phyloP scores from a whole-genome alignment of 225 moss, liverwort and hornwort species.

The Asterella californica region DNA sequence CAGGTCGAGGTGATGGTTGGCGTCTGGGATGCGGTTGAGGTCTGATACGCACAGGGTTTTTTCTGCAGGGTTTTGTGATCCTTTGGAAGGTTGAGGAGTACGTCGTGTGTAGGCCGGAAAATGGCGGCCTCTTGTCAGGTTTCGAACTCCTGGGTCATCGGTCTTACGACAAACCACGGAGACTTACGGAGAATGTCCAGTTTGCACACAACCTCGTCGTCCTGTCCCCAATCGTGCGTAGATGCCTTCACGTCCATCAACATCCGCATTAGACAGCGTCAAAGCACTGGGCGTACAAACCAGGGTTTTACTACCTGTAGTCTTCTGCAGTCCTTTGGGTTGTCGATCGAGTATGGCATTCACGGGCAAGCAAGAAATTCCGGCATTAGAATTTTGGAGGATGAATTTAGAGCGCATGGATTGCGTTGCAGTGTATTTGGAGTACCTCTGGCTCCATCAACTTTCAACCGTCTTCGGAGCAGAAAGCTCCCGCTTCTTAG shows the following conservation, averaged over 20 bases:
- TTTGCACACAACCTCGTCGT: slow-evolving; percentile 25
- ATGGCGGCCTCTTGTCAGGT: slow-evolving; percentile 42
- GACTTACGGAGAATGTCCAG: slow-evolving; percentile 31
- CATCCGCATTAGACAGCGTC: slow-evolving; percentile 3
- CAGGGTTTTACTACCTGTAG: slow-evolving; percentile 8
- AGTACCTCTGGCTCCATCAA: slow-evolving; percentile 4
- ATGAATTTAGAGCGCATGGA: slow-evolving; percentile 2
- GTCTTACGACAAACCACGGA: slow-evolving; percentile 20
- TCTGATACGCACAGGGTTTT: not conserved
- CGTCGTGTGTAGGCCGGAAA: not conserved
- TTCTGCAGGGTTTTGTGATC: not conserved
- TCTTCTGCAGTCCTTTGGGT: slow-evolving; percentile 13
- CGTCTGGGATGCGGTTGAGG: slow-evolving; percentile 10
- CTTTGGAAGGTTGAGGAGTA: not conserved
- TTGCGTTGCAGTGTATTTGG: slow-evolving; percentile 2
- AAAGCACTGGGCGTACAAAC: not conserved
- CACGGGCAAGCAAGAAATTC: slow-evolving; percentile 10
- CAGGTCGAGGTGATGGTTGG: not conserved
- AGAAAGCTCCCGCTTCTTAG: slow-evolving; percentile 11
- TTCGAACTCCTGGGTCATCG: slow-evolving; percentile 25
- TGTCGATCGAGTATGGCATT: slow-evolving; percentile 4
- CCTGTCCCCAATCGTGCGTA: slow-evolving; percentile 9
- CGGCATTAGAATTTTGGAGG: not conserved
- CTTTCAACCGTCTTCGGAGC: not conserved
- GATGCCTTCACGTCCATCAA: slow-evolving; percentile 7